Percentiles rank a stretch among this genome's conserved stretches.
These are phyloP conservation scores for Balakata baccata DNA, from an alignment of 345 rosid genomes.

Conservation along the genomic window DNA sequence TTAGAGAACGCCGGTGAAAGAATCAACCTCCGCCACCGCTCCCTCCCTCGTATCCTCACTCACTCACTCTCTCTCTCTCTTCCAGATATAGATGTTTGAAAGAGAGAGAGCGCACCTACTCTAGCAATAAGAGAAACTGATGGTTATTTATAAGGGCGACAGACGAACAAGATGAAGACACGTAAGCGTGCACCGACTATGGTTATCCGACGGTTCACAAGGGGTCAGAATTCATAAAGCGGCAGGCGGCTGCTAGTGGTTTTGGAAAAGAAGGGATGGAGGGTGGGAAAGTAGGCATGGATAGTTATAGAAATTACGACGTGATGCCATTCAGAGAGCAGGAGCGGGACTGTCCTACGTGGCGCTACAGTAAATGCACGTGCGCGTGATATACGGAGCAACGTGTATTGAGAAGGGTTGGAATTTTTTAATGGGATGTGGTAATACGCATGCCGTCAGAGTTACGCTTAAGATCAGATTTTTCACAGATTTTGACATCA, in stretches of 20 bases:
- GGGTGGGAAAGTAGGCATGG: not conserved
- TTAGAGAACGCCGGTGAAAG: constrained; percentile 70
- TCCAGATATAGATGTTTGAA: too few species aligned
- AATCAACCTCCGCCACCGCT: constrained; percentile 4
- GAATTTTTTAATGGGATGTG: not conserved
- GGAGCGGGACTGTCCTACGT: not conserved
- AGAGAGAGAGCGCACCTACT: too few species aligned
- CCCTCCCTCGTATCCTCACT: not conserved
- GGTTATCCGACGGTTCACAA: not conserved
- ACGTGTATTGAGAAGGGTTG: constrained; percentile 1
- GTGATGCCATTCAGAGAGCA: constrained; percentile 7
- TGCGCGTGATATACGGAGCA: constrained; percentile 24
- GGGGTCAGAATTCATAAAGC: too few species aligned
- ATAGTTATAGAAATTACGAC: constrained; percentile 9
- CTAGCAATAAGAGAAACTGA: not conserved
- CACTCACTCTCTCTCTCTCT: not conserved
- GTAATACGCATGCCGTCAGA: constrained; percentile 1
- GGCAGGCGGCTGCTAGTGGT: constrained; percentile 5
- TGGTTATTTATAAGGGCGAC: constrained; percentile 38
- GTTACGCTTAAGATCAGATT: too few species aligned
- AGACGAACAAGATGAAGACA: constrained; percentile 31
- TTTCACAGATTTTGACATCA: too few species aligned
- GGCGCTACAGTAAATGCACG: constrained; percentile 29
- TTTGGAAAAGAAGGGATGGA: not conserved
- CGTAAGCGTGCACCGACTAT: constrained; percentile 20